Evolutionary conservation across 192 early-diverging fungal species (phyloP).

Genomic region (Coemansia interrupta): DNA sequence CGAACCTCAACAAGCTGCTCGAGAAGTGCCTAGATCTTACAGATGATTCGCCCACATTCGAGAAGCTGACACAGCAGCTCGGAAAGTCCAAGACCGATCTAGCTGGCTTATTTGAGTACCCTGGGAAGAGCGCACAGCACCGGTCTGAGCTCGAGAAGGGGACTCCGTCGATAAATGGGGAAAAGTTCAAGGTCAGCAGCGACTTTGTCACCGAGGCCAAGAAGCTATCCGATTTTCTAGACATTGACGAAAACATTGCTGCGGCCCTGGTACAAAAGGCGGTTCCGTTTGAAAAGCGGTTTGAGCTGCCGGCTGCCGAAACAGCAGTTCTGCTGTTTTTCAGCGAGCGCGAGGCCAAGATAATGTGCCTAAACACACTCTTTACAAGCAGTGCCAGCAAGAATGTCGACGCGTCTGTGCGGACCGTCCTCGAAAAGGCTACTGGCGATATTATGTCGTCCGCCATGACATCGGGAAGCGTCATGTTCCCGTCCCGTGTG

Average conservation of each 20-base stretch:
- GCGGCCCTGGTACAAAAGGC: conserved; percentile 62
- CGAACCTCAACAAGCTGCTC: conserved; percentile 43
- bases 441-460: conserved; percentile 34
- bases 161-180: conserved; percentile 58
- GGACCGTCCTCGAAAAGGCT: conserved; percentile 42
- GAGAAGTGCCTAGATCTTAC: conserved; percentile 29
- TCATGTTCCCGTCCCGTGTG: conserved; percentile 56
- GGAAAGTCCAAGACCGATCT: conserved; percentile 40
- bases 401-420: conserved; percentile 44
- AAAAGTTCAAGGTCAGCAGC: conserved; percentile 60
- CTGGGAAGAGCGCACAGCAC: conserved; percentile 39
- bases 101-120: conserved; percentile 38
- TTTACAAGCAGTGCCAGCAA: conserved; percentile 54
- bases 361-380: conserved; percentile 56
- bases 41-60: conserved; percentile 33
- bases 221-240: conserved; percentile 74
- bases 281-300: conserved; percentile 51
- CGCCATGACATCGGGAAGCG: conserved; percentile 18
- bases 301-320: conserved; percentile 60
- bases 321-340: conserved; percentile 68
- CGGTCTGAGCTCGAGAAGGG: conserved; percentile 44
- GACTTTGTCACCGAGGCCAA: conserved; percentile 64
- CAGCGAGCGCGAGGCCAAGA: conserved; percentile 60
- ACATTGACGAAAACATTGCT: conserved; percentile 74
- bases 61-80: conserved; percentile 39